These are phyloP conservation scores for Thinopyrum elongatum DNA, from an alignment of 176 grass and related monocot genomes.

Conservation along the genomic window DNA sequence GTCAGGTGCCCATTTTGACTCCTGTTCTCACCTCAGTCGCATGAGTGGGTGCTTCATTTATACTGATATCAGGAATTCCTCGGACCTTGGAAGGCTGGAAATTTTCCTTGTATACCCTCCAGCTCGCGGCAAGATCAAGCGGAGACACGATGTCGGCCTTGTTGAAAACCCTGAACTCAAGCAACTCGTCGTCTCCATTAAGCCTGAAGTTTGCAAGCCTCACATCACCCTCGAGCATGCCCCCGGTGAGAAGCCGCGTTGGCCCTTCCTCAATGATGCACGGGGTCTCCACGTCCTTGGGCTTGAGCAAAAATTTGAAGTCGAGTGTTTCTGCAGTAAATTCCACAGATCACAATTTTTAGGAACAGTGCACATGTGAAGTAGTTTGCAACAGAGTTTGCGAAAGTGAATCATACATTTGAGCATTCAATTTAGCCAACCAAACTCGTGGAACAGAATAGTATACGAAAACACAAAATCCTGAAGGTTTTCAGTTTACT, in stretches of 20 bases:
- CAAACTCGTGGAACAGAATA: background rate
- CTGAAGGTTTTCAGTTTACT: background rate
- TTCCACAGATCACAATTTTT: background rate
- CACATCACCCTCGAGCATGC: constrained; percentile 79
- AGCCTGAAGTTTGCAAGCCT: constrained; percentile 76
- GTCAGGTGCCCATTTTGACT: background rate
- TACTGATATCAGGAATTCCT: constrained; percentile 89
- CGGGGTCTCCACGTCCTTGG: constrained; percentile 51
- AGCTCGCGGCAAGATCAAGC: constrained; percentile 90
- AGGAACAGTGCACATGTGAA: background rate
- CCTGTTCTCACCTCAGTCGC: constrained; percentile 47
- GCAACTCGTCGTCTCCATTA: constrained; percentile 59
- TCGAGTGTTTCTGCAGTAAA: constrained; percentile 72
- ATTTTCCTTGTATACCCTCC: constrained; percentile 94
- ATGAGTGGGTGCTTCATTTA: constrained; percentile 62
- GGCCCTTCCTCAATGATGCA: constrained; percentile 90
- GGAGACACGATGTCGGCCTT: constrained; percentile 91
- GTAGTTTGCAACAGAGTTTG: background rate
- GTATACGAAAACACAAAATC: background rate
- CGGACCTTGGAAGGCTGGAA: constrained; percentile 82
- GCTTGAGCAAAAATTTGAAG: constrained; percentile 96
- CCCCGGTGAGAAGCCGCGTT: constrained; percentile 61
- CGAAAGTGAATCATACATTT: background rate
- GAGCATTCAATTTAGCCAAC: background rate
- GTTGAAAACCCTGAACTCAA: constrained; percentile 85